Evolutionary conservation across 1,284 basidiomycete species (phyloP).

Genomic region (Fistulinella cinereoalba): DNA sequence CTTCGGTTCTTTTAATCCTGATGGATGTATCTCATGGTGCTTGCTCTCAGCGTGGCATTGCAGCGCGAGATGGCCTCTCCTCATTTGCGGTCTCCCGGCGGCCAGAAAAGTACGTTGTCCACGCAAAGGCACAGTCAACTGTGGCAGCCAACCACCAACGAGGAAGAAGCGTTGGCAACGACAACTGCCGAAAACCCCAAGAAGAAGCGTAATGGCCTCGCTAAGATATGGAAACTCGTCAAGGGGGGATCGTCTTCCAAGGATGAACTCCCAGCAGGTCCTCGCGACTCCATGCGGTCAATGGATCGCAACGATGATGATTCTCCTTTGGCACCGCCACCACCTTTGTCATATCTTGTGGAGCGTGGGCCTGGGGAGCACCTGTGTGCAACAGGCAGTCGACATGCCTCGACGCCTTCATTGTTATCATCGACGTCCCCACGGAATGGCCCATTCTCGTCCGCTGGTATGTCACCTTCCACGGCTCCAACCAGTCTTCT

Average conservation of each 20-base stretch:
- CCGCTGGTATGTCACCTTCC: conserved; percentile 61
- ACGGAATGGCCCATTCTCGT: conserved; percentile 47
- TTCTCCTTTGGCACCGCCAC: conserved; percentile 77
- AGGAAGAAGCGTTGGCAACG: conserved; percentile 26
- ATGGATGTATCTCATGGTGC: conserved; percentile 10
- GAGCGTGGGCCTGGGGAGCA: conserved; percentile 56
- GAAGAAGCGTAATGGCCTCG: conserved; percentile 78
- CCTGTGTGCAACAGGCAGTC: conserved; percentile 36
- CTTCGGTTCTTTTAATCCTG: conserved; percentile 2
- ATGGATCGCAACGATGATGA: conserved; percentile 59
- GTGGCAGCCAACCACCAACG: conserved; percentile 47
- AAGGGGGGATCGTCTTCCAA: conserved; percentile 53
- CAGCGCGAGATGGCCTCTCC: conserved; percentile 58
- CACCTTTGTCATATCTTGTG: conserved; percentile 81
- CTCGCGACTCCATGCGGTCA: conserved; percentile 32
- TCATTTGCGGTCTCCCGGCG: conserved; percentile 41
- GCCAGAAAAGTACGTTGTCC: conserved; percentile 38
- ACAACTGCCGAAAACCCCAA: conserved; percentile 40
- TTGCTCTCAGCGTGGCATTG: conserved; percentile 58
- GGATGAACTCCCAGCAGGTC: conserved; percentile 17
- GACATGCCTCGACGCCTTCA: conserved; percentile 68
- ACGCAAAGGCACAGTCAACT: conserved; percentile 53
- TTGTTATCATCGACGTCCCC: conserved; percentile 57
- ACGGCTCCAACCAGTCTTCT: conserved; percentile 70
- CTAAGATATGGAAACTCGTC: conserved; percentile 81